Evolutionary conservation across 352 stramenopile genomes (phyloP), one percentile per base, ranked within the genome.

Genomic region (Thalassiosira oceanica): DNA sequence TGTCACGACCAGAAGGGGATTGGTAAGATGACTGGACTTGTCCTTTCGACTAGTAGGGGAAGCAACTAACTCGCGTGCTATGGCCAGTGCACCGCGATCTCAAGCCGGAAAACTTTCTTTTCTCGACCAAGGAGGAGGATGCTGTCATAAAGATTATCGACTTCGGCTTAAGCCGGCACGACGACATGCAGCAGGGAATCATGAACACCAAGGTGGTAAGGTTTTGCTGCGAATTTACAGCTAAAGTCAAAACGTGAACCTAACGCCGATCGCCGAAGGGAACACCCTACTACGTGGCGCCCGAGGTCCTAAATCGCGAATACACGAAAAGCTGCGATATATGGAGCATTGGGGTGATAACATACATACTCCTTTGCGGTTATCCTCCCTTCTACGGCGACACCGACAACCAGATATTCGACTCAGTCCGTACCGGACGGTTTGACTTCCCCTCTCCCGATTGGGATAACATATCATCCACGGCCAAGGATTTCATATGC

Each of bases 261-360:
- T n/a, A n/a, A n/a, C n/a, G n/a, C n/a, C n/a, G n/a, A n/a, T n/a
- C n/a, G n/a, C n/a, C n/a, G n/a, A n/a, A n/a, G 15, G 76, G 70
- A 27, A 79, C 46, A 20, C 33, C 39, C 4, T 95, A 94, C 58
- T 96, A 95, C 55, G 86, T 95, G 31, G 85, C 87, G 18, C 90
- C 90, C 15, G 90, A 95, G 60, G 86, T 95, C 10, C 65, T 95
- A 20, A 74, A 83, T 50, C 36, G 79, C 20, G 68, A 90, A 43
- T 98, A 98, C 64, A 94, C 96, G 80, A 97, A 97, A 77, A 96
- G 87, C 52, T 98, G 95, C 63, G 95, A 98, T 66, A 87, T 98
- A 55, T 98, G 95, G 95, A 95, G 85, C 36, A 97, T 98, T 57
- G 86, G 86, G 0, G 65, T 83, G 0, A 88, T 90, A 28, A 83